phyloP scores from a whole-genome alignment of 1,284 basidiomycete genomes.

The Coniferiporia sulphurascens region DNA sequence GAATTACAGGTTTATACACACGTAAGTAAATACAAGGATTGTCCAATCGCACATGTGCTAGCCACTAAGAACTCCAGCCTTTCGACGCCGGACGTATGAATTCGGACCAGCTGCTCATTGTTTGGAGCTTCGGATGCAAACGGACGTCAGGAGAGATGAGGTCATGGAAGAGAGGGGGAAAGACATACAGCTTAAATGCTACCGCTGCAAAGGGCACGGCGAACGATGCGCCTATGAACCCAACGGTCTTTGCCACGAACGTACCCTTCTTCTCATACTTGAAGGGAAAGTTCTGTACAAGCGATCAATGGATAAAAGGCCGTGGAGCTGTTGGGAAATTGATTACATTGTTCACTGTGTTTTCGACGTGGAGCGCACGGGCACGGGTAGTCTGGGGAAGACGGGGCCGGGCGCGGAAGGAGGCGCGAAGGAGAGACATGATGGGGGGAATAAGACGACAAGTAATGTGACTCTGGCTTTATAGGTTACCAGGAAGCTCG shows the following conservation, averaged over 20 bases:
- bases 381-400: not conserved
- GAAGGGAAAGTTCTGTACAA: conserved; percentile 16
- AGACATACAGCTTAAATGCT: conserved; percentile 7
- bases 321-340: not conserved
- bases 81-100: too few relatives aligned
- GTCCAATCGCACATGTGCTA: too few relatives aligned
- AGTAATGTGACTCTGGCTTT: not conserved
- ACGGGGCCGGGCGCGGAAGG: not conserved
- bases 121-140: too few relatives aligned
- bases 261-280: conserved; percentile 9
- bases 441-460: not conserved
- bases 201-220: conserved; percentile 6
- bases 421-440: not conserved
- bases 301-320: not conserved
- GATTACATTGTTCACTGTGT: conserved; percentile 13
- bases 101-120: too few relatives aligned
- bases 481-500: not conserved
- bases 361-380: conserved; percentile 13
- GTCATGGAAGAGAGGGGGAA: not conserved
- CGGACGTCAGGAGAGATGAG: not conserved
- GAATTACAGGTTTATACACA: too few relatives aligned
- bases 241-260: conserved; percentile 5
- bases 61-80: too few relatives aligned
- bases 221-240: conserved; percentile 9
- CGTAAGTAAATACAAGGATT: too few relatives aligned